Percentiles rank a stretch among this genome's conserved stretches.
Conservation (phyloP, 805 yeast genomes). For the Teunomyces barrocoloradensis region DNA sequence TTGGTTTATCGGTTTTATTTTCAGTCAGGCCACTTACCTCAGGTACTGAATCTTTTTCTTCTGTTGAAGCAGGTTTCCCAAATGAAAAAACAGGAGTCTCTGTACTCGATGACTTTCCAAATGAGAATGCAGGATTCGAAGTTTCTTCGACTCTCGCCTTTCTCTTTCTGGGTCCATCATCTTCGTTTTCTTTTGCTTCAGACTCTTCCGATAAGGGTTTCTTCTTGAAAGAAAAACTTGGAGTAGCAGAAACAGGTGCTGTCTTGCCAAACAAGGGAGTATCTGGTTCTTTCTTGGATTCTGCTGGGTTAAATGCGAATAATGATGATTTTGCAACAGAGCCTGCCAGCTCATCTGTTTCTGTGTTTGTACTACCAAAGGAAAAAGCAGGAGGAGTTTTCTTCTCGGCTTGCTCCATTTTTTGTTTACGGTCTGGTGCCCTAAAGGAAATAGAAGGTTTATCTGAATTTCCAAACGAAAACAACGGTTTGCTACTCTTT, state of each 20-base stretch:
- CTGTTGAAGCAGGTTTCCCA: conserved; percentile 12
- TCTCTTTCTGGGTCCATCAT: background rate
- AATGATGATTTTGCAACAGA: background rate
- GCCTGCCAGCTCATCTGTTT: background rate
- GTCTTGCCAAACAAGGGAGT: background rate
- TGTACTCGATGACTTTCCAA: conserved; percentile 9
- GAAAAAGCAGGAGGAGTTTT: conserved; percentile 10
- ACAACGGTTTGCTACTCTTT: conserved; percentile 8
- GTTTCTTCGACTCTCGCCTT: background rate
- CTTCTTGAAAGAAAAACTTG: background rate
- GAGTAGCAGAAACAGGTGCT: background rate
- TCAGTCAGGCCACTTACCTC: background rate
- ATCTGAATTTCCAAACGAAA: conserved; percentile 16
- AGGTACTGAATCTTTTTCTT: background rate
- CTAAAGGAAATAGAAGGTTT: conserved; percentile 12
- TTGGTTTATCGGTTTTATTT: background rate
- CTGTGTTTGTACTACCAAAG: conserved; percentile 12
- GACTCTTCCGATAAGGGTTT: background rate
- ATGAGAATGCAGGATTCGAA: conserved; percentile 15
- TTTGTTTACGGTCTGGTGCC: conserved; percentile 7
- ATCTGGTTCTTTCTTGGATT: background rate
- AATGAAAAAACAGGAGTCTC: conserved; percentile 12
- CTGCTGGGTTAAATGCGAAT: background rate
- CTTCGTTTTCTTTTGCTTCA: background rate
- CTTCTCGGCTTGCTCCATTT: background rate